Evolutionary conservation across 441 rosid species (phyloP), one percentile per base, ranked within the genome.

Genomic region (Cnidoscolus chayamansa): DNA sequence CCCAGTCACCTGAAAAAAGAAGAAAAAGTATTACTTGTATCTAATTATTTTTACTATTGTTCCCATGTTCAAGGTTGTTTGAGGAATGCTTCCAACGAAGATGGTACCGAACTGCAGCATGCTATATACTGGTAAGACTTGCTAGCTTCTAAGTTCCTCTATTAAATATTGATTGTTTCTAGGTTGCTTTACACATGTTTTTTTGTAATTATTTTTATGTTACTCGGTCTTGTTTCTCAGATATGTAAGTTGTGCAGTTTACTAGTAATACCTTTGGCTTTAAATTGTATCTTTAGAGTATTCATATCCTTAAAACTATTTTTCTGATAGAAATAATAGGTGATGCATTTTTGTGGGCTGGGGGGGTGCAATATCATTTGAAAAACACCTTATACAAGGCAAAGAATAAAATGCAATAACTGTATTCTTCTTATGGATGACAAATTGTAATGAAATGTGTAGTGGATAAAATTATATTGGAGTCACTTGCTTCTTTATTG

Each of bases 61-160:
- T 78, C 59, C 63, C 53, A 59, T 66, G 74, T 72, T 78, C 48
- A 75, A 96, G 99, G 90, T 84, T 96, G 81, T 96, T 91, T 74
- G 99, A 95, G 83, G 99, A 96, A 56, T 93, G 99, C 82, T 93
- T 96, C 90, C 99, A 93, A 76, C 78, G 92, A 68, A 90, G 98
- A 82, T 95, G 99, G 99, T 95, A 91, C 65, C 96, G 98, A 47
- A 95, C 99, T 45, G 98, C 98, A 62, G 99, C 99, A 55, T 93
- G 99, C 84, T 93, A 93, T 84, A 93, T 96, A 78, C 97, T 96
- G 81, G 97, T 96, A 86, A 89, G 95, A 72, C 61, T 71, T 17
- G 47, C 37, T 17, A 63, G 31, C 50, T 83, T 76, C 68, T 78
- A 72, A 73, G 50, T 78, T 19, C 12, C 4, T 59, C 6, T 49